Evolutionary conservation across 2,329 filamentous ascomycete species (phyloP), one percentile per base, ranked within the genome.

Genomic region (Fusarium hainanense): DNA sequence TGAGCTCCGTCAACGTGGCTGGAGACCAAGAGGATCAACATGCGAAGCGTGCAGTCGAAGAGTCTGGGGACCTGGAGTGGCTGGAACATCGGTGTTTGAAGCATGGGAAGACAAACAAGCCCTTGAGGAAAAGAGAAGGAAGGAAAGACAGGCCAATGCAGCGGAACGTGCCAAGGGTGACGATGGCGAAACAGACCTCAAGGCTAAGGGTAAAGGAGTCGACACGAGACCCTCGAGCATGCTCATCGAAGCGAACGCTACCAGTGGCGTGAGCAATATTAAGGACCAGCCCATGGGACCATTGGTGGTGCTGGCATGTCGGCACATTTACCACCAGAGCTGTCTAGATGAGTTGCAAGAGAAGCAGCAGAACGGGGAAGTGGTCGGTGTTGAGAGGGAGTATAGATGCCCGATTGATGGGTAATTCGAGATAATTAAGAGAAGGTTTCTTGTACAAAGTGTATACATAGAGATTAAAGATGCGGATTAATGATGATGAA

Each of bases 1-100:
- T 10, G 85, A 87, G 56, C 86, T 96, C 8, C 87, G 96, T 4
- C 92, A 94, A 78, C 89, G 90, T 27, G 97, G 96, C 2, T 99
- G 96, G 96, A 86, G 95, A 50, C 94, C 96, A 0, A 86, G 91
- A 32, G 92, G 93, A 0, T 94, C 95, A 56, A 91, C 91, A 0
- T 99, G 97, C 77, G 95, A 98, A 79, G 90, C 90, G 2, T 99
- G 97, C 73, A 90, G 90, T 49, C 88, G 88, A 49, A 86, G 94
- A 9, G 87, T 94, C 3, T 99, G 96, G 95, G 97, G 96, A 0
- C 93, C 94, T 0, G 94, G 94, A 0, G 90, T 93, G 0, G 76
- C 79, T 4, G 91, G 92, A 0, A 87, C 88, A 1, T 87, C 89
- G 40, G 87, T 97, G 2, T 97, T 93, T 84, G 90, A 92, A 52